Evolutionary conservation across 148 eudicot species (phyloP), one percentile per base, ranked within the genome.

Genomic region (Rhododendron mucronatum): DNA sequence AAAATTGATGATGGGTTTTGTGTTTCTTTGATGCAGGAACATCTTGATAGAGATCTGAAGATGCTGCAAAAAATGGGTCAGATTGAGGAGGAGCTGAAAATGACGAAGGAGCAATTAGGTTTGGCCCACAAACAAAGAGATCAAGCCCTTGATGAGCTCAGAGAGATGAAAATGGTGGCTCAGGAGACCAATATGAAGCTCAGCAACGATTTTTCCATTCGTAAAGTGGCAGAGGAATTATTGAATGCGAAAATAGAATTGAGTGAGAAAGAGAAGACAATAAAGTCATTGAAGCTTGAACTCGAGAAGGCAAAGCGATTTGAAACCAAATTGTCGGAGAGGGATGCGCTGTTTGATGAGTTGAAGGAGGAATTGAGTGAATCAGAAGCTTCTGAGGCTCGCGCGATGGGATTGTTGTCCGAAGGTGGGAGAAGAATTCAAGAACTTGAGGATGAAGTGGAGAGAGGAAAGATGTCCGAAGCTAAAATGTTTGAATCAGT

Each of bases 391-490:
- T 86, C 87, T 1, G 85, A 91, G 80, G 75, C 86, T 16, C 47
- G 76, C 18, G 74, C 83, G 3, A 87, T 57, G 33, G 85, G 48
- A 28, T 86, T 82, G 61, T 59, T 90, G 44, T 82, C 88, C 0
- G 94, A 86, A 75, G 86, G 82, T 47, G 85, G 85, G 88, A 88
- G 83, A 65, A 90, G 67, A 84, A 84, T 92, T 50, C 76, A 86
- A 53, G 96, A 93, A 86, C 86, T 94, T 15, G 94, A 93, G 87
- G 87, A 53, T 41, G 95, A 94, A 41, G 55, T 94, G 7, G 89
- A 91, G 83, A 89, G 86, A 80, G 65, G 82, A 78, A 94, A 90
- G 80, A 55, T 85, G 55, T 88, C 94, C 0, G 94, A 93, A 84
- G 53, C 87, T 1, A 88, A 89, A 67, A 87, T 91, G 88, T 78